These are phyloP conservation scores for Apostasia shenzhenica DNA, from an alignment of 106 monocot genomes.

Conservation along the genomic window DNA sequence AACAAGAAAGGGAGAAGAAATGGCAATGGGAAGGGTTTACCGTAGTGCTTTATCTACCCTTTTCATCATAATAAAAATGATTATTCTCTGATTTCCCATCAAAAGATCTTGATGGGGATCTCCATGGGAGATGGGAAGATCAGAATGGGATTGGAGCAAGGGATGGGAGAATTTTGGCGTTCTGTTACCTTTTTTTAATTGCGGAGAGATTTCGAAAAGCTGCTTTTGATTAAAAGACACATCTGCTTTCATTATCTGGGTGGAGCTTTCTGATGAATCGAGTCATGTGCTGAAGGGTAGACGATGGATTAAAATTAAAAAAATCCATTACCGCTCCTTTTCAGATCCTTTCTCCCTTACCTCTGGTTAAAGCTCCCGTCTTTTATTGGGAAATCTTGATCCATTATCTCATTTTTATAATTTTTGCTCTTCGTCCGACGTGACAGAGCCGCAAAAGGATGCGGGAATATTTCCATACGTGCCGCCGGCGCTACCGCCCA, in stretches of 20 bases:
- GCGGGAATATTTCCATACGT: not conserved
- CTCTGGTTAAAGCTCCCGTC: no score
- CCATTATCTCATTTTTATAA: not conserved
- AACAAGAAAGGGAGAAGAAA: not conserved
- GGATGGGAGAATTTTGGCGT: not conserved
- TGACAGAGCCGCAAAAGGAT: not conserved
- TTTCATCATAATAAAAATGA: not conserved
- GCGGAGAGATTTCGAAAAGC: not conserved
- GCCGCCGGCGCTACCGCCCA: not conserved
- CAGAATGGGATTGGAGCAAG: not conserved
- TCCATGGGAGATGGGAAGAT: not conserved
- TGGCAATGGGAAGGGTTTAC: not conserved
- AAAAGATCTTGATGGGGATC: not conserved
- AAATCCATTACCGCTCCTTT: no score
- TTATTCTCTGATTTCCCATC: no score
- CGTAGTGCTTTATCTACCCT: conserved; percentile 5
- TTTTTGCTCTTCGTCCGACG: not conserved
- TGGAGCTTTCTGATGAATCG: not conserved
- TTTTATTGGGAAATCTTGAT: no score
- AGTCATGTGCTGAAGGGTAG: no score
- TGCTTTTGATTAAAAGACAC: not conserved
- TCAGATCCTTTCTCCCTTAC: no score
- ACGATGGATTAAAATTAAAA: no score
- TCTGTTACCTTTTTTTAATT: not conserved
- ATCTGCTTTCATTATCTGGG: conserved; percentile 1